A percentile compares a stretch with the other conserved stretches of the same genome.
Evolutionary conservation across 805 yeast genomes (phyloP).

Genomic region (Saccharomyces eubayanus): DNA sequence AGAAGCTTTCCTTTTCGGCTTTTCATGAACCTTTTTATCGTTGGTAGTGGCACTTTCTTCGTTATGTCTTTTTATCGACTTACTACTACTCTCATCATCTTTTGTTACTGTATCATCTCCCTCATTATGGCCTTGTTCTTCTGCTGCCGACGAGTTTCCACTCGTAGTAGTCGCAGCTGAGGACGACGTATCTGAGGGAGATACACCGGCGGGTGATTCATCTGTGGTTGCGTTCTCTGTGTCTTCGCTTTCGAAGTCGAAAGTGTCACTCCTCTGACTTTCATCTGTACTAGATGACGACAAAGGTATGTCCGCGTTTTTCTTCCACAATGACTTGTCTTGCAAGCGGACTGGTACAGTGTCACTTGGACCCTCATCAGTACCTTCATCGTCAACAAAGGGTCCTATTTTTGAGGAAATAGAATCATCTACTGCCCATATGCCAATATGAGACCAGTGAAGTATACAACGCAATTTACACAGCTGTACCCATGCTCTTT

Average conservation of each 20-base stretch:
- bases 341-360: neutral
- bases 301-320: neutral
- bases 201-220: neutral
- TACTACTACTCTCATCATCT: neutral
- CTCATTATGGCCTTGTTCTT: neutral
- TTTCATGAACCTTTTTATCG: neutral
- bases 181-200: neutral
- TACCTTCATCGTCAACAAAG: conserved; percentile 3
- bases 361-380: conserved; percentile 2
- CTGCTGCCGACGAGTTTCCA: neutral
- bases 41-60: neutral
- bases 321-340: neutral
- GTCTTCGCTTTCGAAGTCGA: conserved; percentile 18
- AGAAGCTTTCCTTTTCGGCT: neutral
- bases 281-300: conserved; percentile 1
- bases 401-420: conserved; percentile 24
- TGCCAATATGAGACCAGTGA: conserved; percentile 78
- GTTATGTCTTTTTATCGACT: neutral
- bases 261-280: conserved; percentile 10
- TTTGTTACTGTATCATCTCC: neutral
- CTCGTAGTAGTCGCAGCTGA: neutral
- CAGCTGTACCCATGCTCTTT: conserved; percentile 57
- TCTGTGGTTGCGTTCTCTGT: neutral
- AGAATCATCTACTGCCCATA: conserved; percentile 49
- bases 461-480: conserved; percentile 59